Percentiles rank a stretch among this genome's conserved stretches.
Evolutionary conservation across 768 basidiomycete species (phyloP).

Genomic region (Lentinula sp.): DNA sequence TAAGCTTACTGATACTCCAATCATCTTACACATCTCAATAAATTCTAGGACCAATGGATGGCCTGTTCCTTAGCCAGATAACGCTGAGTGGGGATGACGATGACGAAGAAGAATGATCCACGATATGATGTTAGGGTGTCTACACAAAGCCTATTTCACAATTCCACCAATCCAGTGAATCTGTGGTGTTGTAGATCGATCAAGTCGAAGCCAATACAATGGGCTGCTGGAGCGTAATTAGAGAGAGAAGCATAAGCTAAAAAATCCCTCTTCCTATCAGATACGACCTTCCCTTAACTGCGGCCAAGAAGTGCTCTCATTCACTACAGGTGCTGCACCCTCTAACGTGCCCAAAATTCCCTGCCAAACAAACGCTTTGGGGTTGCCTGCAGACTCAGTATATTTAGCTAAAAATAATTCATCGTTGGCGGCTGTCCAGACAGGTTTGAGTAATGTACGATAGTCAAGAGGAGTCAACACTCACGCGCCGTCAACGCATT

Average conservation of each 20-base stretch:
- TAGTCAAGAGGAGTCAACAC: conserved; percentile 14
- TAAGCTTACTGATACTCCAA: neutral
- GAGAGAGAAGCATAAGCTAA: too few species aligned
- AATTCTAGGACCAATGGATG: conserved; percentile 5
- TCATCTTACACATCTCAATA: neutral
- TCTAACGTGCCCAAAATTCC: conserved; percentile 34
- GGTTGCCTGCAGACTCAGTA: conserved; percentile 71
- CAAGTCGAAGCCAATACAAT: too few species aligned
- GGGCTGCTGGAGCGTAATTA: too few species aligned
- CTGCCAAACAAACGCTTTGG: conserved; percentile 71
- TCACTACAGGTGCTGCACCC: neutral
- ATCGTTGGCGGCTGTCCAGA: conserved; percentile 33
- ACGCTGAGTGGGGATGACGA: neutral
- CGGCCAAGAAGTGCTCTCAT: neutral
- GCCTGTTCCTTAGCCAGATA: conserved; percentile 4
- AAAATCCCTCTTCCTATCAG: too few species aligned
- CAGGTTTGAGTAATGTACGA: neutral
- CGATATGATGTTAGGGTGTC: neutral
- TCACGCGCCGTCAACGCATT: conserved; percentile 45
- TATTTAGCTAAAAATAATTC: conserved; percentile 77
- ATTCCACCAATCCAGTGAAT: neutral
- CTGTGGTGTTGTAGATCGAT: neutral
- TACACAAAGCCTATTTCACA: neutral
- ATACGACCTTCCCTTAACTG: conserved; percentile 4
- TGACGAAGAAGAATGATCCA: neutral